Evolutionary conservation across 2,329 filamentous ascomycete genomes (phyloP).

Genomic region (Pseudogymnoascus sp.): DNA sequence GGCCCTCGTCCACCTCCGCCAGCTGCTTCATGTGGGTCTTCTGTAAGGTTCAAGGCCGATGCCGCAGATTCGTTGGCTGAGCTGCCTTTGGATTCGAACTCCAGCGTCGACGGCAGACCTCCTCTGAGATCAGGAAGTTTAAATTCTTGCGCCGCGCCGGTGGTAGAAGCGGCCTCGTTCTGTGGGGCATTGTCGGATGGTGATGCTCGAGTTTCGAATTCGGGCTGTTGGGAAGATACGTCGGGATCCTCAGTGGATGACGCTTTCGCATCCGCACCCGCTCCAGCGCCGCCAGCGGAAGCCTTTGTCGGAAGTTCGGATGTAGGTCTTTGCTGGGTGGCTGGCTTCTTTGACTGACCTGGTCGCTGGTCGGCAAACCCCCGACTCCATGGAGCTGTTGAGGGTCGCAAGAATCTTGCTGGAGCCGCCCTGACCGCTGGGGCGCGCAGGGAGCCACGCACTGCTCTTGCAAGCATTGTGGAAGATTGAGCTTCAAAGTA

Average conservation of each 20-base stretch:
- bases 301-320: conserved; percentile 9
- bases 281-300: conserved; percentile 11
- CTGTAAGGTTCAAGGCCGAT: conserved; percentile 41
- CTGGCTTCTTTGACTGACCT: conserved; percentile 22
- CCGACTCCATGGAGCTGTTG: conserved; percentile 34
- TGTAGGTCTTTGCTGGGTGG: conserved; percentile 18
- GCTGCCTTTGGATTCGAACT: conserved; percentile 58
- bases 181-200: conserved; percentile 30
- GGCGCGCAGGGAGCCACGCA: conserved; percentile 22
- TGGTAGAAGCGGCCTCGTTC: conserved; percentile 27
- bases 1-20: conserved; percentile 42
- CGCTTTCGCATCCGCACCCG: conserved; percentile 15
- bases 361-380: conserved; percentile 36
- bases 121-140: conserved; percentile 83
- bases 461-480: conserved; percentile 28
- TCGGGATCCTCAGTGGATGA: conserved; percentile 16
- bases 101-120: conserved; percentile 86
- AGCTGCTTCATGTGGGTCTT: conserved; percentile 41
- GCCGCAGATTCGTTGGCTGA: conserved; percentile 26
- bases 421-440: conserved; percentile 21
- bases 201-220: conserved; percentile 29
- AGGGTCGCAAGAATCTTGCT: conserved; percentile 27
- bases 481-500: conserved; percentile 6
- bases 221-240: conserved; percentile 21
- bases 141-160: conserved; percentile 39